phyloP scores from a whole-genome alignment of 2,329 filamentous ascomycete genomes.

The Paecilomyces sp. region DNA sequence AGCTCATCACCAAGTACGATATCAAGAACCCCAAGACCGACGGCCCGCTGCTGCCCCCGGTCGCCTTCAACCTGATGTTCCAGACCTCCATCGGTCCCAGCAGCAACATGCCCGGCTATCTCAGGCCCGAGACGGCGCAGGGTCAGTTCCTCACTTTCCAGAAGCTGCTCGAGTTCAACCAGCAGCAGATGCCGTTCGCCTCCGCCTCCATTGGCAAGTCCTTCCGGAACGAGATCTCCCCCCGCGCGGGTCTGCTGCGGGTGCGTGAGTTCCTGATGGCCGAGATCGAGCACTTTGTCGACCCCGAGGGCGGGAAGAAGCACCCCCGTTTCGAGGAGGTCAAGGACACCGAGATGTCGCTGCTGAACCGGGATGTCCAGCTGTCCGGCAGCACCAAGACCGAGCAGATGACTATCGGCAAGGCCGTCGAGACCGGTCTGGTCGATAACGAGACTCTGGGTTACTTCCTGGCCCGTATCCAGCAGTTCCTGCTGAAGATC shows the following conservation, averaged over 20 bases:
- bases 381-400: constrained; percentile 75
- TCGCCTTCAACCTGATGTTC: constrained; percentile 99
- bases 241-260: constrained; percentile 79
- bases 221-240: constrained; percentile 97
- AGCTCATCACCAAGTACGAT: constrained; percentile 84
- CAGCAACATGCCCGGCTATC: constrained; percentile 75
- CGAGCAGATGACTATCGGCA: constrained; percentile 67
- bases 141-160: constrained; percentile 97
- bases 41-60: constrained; percentile 68
- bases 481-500: constrained; percentile 81
- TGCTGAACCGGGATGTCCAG: constrained; percentile 81
- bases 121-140: constrained; percentile 92
- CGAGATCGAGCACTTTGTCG: constrained; percentile 97
- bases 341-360: constrained; percentile 70
- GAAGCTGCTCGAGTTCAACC: constrained; percentile 94
- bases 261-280: constrained; percentile 98
- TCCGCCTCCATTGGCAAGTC: constrained; percentile 97
- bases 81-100: constrained; percentile 90
- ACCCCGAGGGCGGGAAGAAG: constrained; percentile 90
- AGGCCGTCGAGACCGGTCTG: constrained; percentile 73
- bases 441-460: constrained; percentile 97
- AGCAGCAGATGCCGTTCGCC: constrained; percentile 90
- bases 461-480: constrained; percentile 93
- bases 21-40: constrained; percentile 81
- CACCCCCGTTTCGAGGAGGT: constrained; percentile 83